These are phyloP conservation scores for Rosa chinensis DNA, from an alignment of 306 rosid species.

Conservation along the genomic window DNA sequence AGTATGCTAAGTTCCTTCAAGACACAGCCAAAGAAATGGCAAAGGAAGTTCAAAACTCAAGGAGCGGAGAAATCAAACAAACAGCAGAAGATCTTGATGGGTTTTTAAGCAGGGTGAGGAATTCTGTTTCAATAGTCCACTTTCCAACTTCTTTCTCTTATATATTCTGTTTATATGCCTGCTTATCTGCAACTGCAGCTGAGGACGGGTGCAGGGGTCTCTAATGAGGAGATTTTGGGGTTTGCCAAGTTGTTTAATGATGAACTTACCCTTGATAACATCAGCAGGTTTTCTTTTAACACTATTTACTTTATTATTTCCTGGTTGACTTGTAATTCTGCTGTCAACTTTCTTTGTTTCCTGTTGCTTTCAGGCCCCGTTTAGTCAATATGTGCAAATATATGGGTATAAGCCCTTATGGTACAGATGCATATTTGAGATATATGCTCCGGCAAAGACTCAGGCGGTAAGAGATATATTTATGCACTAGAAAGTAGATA, in stretches of 20 bases:
- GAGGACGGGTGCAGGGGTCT: conserved; percentile 74
- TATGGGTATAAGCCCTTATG: conserved; percentile 90
- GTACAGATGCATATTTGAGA: conserved; percentile 90
- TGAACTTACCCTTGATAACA: conserved; percentile 95
- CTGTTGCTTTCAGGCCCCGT: conserved; percentile 69
- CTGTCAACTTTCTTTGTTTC: conserved; percentile 15
- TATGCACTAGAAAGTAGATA: neutral
- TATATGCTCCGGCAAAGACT: conserved; percentile 80
- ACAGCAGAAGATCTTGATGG: conserved; percentile 96
- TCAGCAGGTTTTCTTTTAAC: conserved; percentile 66
- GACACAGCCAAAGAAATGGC: conserved; percentile 99
- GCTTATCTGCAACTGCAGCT: conserved; percentile 48
- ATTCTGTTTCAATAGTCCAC: conserved; percentile 16
- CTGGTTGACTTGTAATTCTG: conserved; percentile 5
- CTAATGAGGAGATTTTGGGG: conserved; percentile 89
- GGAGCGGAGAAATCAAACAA: conserved; percentile 85
- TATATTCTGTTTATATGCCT: conserved; percentile 7
- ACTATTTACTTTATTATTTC: neutral
- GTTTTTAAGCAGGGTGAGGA: conserved; percentile 62
- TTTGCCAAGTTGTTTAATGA: conserved; percentile 96
- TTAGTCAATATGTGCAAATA: conserved; percentile 97
- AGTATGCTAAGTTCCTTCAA: conserved; percentile 92
- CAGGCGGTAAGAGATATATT: conserved; percentile 52
- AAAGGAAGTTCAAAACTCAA: conserved; percentile 85
- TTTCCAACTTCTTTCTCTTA: conserved; percentile 13